Base-by-base conservation (phyloP, 1,139 yeast genomes). In the Yamadazyma aaseri region DNA sequence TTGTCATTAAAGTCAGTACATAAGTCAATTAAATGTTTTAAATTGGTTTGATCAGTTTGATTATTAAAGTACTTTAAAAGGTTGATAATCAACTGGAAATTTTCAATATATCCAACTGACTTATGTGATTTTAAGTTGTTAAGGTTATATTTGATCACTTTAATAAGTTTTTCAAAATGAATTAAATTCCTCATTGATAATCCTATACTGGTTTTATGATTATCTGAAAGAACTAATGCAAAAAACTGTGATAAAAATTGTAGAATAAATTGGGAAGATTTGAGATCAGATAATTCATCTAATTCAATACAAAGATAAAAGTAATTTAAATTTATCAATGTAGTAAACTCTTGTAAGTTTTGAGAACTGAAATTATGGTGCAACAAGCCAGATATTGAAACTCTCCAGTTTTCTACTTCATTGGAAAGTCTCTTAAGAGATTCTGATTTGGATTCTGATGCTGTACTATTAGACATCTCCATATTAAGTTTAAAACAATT, bases 171-270 rank as follows among this genome's bases (percentile, higher is more conserved):
- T 30, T 49, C 53, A 35, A 53, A 55, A 68, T 71, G 65, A 29
- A 59, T 54, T 24, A 65, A 45, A 18, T 56, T 36, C 20, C 41
- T 40, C 14, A 51, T 34, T 8, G 51, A 41, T 10, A 51, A 23
- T 18, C 44, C 47, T 22, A 45, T 32, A 5, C 25, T 18, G 14
- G 40, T 38, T 21, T 40, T 42, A 27, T 44, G 45, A 6, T 41
- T 39, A 20, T 35, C 44, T 18, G 58, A 60, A n/a, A 54, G 44
- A 8, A 61, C 44, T 31, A 68, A 53, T 6, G 70, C 56, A 43
- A 67, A 68, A 16, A 67, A 65, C 42, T 64, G 65, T 21, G 69
- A 64, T 28, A 67, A 50, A 39, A 65, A 70, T 39, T 68, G 73
- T 18, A 68, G 53, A 4, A 71, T 61, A 45, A 66, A 67, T 42